Evolutionary conservation across 306 rosid species (phyloP).

Genomic region (Rosa multiflora): DNA sequence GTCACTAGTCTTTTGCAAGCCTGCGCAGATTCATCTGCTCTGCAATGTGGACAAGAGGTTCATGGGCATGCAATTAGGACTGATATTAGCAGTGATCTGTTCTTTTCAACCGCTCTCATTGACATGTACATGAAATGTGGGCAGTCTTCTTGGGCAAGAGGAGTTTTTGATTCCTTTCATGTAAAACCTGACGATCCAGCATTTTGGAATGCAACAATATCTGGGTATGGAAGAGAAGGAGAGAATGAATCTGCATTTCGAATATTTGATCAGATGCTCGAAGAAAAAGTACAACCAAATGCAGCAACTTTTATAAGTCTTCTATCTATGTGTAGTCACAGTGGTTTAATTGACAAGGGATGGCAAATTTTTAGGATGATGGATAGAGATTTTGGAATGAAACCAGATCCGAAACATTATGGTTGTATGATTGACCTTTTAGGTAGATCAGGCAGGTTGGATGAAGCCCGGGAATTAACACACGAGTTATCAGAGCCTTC

Average conservation of each 20-base stretch:
- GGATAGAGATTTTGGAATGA: conserved; percentile 44
- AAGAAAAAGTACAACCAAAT: conserved; percentile 53
- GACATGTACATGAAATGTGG: conserved; percentile 79
- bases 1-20: conserved; percentile 60
- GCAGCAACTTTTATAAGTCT: conserved; percentile 60
- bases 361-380: conserved; percentile 56
- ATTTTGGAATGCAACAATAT: conserved; percentile 76
- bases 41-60: conserved; percentile 56
- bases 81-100: conserved; percentile 37
- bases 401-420: conserved; percentile 58
- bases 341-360: conserved; percentile 67
- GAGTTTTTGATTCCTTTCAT: conserved; percentile 48
- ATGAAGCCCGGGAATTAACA: conserved; percentile 46
- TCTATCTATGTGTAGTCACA: conserved; percentile 69
- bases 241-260: conserved; percentile 50
- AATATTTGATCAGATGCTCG: conserved; percentile 50
- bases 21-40: conserved; percentile 51
- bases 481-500: conserved; percentile 55
- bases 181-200: conserved; percentile 61
- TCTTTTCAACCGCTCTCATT: conserved; percentile 63
- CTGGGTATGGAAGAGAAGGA: conserved; percentile 75
- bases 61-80: conserved; percentile 54
- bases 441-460: conserved; percentile 64
- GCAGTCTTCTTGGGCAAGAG: conserved; percentile 45
- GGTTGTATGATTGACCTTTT: conserved; percentile 68